Conservation (phyloP, 2,329 filamentous ascomycete species). For the Sphaceloma murrayae region DNA sequence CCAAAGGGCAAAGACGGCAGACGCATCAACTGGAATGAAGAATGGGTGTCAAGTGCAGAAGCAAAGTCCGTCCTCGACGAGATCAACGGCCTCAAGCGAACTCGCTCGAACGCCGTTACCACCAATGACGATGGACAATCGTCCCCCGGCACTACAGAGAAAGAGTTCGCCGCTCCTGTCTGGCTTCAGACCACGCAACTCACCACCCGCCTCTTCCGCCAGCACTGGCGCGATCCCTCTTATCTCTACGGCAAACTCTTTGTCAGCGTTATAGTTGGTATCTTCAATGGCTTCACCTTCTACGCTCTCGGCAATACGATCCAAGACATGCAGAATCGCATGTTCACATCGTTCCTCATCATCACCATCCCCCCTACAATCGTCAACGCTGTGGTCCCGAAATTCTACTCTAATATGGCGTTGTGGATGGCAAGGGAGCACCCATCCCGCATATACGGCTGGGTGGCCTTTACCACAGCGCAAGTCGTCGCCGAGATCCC, state of each 20-base stretch:
- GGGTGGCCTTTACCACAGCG: constrained; percentile 65
- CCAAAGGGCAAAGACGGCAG: constrained; percentile 45
- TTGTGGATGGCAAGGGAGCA: constrained; percentile 67
- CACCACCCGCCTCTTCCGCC: constrained; percentile 61
- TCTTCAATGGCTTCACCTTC: constrained; percentile 75
- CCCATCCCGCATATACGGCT: constrained; percentile 66
- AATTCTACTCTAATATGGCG: constrained; percentile 63
- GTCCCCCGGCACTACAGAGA: constrained; percentile 22
- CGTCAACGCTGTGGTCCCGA: constrained; percentile 65
- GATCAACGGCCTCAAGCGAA: constrained; percentile 53
- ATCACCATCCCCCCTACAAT: constrained; percentile 55
- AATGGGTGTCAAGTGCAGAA: constrained; percentile 59
- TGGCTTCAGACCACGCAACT: constrained; percentile 54
- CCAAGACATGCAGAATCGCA: constrained; percentile 63
- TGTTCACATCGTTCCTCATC: constrained; percentile 61
- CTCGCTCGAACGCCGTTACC: constrained; percentile 43
- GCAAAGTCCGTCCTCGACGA: constrained; percentile 51
- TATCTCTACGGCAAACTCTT: constrained; percentile 73
- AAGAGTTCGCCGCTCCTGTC: constrained; percentile 54
- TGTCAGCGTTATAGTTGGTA: constrained; percentile 57
- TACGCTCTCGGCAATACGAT: constrained; percentile 57
- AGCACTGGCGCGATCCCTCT: constrained; percentile 67
- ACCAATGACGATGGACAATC: constrained; percentile 17
- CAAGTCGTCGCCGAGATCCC: constrained; percentile 66
- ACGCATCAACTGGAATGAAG: constrained; percentile 61